Conservation (phyloP, 139 green algal genomes). For the Ettlia oleoabundans region DNA sequence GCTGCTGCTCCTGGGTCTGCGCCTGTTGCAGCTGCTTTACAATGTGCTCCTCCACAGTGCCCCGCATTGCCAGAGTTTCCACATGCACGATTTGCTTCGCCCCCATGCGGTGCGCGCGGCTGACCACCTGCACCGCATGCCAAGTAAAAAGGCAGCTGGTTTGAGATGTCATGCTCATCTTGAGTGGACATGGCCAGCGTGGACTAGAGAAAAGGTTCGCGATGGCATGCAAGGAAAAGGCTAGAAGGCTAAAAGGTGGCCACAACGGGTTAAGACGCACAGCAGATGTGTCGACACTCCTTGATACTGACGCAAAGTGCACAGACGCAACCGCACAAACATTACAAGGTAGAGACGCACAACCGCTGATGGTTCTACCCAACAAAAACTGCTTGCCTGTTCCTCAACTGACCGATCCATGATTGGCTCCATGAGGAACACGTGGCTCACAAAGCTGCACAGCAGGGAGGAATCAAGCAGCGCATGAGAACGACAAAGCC, state of each 20-base stretch:
- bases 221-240: too few species aligned
- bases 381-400: conserved; percentile 51
- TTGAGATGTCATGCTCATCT: background rate
- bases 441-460: conserved; percentile 44
- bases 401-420: conserved; percentile 77
- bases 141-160: background rate
- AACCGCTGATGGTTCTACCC: background rate
- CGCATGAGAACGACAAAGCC: background rate
- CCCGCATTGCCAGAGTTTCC: conserved; percentile 85
- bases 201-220: too few species aligned
- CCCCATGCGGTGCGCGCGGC: conserved; percentile 91
- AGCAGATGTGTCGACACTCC: too few species aligned
- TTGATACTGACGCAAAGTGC: too few species aligned
- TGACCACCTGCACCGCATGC: conserved; percentile 68
- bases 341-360: background rate
- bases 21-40: background rate
- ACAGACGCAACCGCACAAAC: background rate
- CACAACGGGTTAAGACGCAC: too few species aligned
- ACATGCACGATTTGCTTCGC: conserved; percentile 71
- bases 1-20: background rate
- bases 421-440: conserved; percentile 97
- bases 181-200: too few species aligned
- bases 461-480: background rate
- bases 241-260: too few species aligned
- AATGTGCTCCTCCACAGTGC: conserved; percentile 42